phyloP scores from a whole-genome alignment of 176 grass and related monocot genomes.

The Echinochloa phyllopogon region DNA sequence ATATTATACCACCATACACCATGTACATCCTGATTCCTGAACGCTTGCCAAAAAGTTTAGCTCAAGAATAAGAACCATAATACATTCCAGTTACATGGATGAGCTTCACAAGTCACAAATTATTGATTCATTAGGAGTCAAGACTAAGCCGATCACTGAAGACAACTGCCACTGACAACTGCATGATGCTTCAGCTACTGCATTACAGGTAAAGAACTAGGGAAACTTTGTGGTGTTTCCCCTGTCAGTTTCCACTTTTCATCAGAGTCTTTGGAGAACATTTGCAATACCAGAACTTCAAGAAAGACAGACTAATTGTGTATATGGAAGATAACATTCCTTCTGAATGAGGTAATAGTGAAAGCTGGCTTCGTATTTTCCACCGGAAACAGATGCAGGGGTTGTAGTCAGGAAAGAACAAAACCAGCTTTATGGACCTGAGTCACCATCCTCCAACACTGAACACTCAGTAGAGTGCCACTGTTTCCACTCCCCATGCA shows the following conservation, averaged over 20 bases:
- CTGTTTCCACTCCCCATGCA: conserved; percentile 76
- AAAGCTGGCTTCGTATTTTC: too few species aligned
- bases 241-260: background rate
- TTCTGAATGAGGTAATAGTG: conserved; percentile 67
- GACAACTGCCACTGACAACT: conserved; percentile 56
- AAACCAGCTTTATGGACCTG: conserved; percentile 56
- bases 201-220: conserved; percentile 15
- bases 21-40: too few species aligned
- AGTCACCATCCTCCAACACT: conserved; percentile 37
- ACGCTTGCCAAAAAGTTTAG: conserved; percentile 69
- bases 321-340: conserved; percentile 76
- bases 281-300: conserved; percentile 52
- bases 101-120: conserved; percentile 41
- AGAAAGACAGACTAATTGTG: conserved; percentile 61
- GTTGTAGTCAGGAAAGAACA: too few species aligned
- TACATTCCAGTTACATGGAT: conserved; percentile 39
- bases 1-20: conserved; percentile 43
- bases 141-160: conserved; percentile 69
- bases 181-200: conserved; percentile 54
- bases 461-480: too few species aligned
- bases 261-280: conserved; percentile 29
- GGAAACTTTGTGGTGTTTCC: conserved; percentile 23
- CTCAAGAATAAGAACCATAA: conserved; percentile 65
- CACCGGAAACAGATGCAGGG: too few species aligned
- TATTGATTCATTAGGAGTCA: conserved; percentile 49